A percentile compares a stretch with the other conserved stretches of the same genome.
Conservation (phyloP, 2,329 filamentous ascomycete genomes). For the Periconia sp. region DNA sequence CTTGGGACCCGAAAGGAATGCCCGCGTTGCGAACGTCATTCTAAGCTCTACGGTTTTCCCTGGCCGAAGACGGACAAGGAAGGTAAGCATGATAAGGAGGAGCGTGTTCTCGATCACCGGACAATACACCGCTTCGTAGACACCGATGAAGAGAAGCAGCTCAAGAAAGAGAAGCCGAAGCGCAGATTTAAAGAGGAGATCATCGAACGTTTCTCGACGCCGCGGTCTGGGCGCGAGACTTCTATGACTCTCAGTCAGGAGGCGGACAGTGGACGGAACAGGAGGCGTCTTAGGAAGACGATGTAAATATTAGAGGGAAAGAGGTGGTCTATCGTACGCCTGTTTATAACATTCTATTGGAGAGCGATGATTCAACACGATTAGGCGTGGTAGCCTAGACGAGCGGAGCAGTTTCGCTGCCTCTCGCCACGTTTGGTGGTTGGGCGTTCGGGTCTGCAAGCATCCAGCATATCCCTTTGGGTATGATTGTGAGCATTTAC, state of each 20-base stretch:
- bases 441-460: no score
- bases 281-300: constrained; percentile 33
- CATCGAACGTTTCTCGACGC: constrained; percentile 33
- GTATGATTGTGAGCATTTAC: no score
- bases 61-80: constrained; percentile 95
- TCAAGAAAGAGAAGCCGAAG: constrained; percentile 38
- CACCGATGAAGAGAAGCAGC: constrained; percentile 64
- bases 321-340: no score
- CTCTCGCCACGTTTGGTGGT: no score
- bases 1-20: constrained; percentile 79
- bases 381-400: no score
- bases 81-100: constrained; percentile 72
- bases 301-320: no score
- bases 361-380: no score
- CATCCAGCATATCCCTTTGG: no score
- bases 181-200: constrained; percentile 30
- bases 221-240: constrained; percentile 26
- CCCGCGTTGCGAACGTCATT: constrained; percentile 92
- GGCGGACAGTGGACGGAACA: constrained; percentile 28
- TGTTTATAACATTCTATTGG: no score
- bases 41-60: constrained; percentile 89
- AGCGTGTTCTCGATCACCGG: constrained; percentile 81
- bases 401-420: no score
- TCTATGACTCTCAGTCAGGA: constrained; percentile 27
- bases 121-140: constrained; percentile 83